Evolutionary conservation across 1,284 basidiomycete genomes (phyloP).

Genomic region (Cryptococcus sp.): DNA sequence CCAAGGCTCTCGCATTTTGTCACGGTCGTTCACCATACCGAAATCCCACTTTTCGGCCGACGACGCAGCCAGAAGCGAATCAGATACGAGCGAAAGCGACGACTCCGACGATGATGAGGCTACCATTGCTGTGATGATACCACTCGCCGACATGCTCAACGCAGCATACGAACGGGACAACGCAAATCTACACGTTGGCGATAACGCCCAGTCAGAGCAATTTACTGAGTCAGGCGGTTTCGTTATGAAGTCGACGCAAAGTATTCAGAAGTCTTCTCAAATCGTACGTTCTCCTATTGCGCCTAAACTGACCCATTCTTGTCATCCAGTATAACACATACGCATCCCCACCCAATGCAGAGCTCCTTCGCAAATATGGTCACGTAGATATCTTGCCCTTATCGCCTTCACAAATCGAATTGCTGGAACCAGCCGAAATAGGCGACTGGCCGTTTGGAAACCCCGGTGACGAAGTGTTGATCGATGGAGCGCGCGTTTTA

Average conservation of each 20-base stretch:
- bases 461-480: constrained; percentile 82
- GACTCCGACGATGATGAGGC: constrained; percentile 64
- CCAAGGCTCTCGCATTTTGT: constrained; percentile 91
- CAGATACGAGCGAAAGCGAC: constrained; percentile 41
- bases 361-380: constrained; percentile 89
- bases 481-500: constrained; percentile 77
- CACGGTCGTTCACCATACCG: constrained; percentile 59
- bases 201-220: constrained; percentile 6
- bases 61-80: neutral
- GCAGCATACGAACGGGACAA: constrained; percentile 85
- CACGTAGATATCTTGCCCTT: constrained; percentile 79
- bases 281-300: constrained; percentile 63
- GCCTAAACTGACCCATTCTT: neutral
- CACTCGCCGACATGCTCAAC: constrained; percentile 94
- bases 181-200: constrained; percentile 51
- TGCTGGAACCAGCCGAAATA: constrained; percentile 24
- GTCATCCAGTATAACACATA: constrained; percentile 87
- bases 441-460: constrained; percentile 61
- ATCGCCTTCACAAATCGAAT: constrained; percentile 42
- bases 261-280: constrained; percentile 77
- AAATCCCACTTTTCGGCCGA: constrained; percentile 18
- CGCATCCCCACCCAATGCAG: constrained; percentile 91
- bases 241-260: constrained; percentile 20
- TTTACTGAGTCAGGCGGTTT: constrained; percentile 7
- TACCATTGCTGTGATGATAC: constrained; percentile 86